phyloP scores from a whole-genome alignment of 1,284 basidiomycete genomes.

The Malassezia sympodialis region DNA sequence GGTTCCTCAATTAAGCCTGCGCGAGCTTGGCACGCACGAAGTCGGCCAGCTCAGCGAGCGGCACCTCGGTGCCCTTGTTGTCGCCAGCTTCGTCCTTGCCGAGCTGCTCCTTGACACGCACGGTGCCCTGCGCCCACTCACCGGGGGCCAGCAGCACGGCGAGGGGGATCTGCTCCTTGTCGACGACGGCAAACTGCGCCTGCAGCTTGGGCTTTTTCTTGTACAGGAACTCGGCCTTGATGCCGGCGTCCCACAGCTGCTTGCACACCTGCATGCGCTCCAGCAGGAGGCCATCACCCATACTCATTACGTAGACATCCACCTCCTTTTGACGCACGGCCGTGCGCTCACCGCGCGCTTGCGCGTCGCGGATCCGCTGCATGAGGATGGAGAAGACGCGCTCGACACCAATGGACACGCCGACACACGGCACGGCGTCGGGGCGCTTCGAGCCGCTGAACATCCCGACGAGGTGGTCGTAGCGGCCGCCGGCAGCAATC shows the following conservation, averaged over 20 bases:
- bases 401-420: slow-evolving; percentile 86
- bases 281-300: slow-evolving; percentile 77
- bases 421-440: slow-evolving; percentile 79
- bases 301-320: slow-evolving; percentile 84
- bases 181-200: slow-evolving; percentile 76
- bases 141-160: slow-evolving; percentile 79
- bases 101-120: slow-evolving; percentile 83
- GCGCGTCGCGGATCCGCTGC: slow-evolving; percentile 69
- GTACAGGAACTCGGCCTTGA: slow-evolving; percentile 88
- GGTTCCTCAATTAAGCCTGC: slow-evolving; percentile 59
- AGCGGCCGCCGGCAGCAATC: slow-evolving; percentile 91
- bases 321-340: slow-evolving; percentile 74
- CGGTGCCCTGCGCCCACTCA: slow-evolving; percentile 57
- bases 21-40: slow-evolving; percentile 24
- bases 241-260: slow-evolving; percentile 73
- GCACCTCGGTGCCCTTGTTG: slow-evolving; percentile 57
- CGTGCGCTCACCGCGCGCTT: slow-evolving; percentile 33
- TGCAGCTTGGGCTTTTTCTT: slow-evolving; percentile 68
- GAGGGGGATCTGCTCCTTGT: slow-evolving; percentile 80
- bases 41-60: slow-evolving; percentile 55
- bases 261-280: slow-evolving; percentile 75
- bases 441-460: slow-evolving; percentile 65
- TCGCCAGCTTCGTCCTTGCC: slow-evolving; percentile 59
- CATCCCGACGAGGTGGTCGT: slow-evolving; percentile 92
- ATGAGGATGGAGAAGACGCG: slow-evolving; percentile 88